Base-by-base conservation (phyloP, 2,329 filamentous ascomycete species). In the Clonostachys sp. region DNA sequence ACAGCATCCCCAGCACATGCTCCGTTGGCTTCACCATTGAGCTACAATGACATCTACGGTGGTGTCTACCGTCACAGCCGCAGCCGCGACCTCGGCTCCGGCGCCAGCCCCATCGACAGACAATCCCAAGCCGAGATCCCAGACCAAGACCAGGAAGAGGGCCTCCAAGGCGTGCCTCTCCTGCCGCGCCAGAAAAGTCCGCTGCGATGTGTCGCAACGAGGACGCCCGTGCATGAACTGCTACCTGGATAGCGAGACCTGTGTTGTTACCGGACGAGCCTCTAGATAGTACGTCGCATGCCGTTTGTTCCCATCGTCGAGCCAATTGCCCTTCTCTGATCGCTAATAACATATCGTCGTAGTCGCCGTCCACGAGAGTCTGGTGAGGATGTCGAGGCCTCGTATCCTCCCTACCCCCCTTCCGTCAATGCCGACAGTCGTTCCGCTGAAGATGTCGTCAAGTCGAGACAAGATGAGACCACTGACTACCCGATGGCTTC, bases 211-310 rank as follows among this genome's bases (percentile, higher is more conserved):
- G 14, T 73, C 68, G 39, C 73, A 73, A 51, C 64, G 69, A 48
- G 73, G 72, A 5, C 62, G 66, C 34, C 75, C 74, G 8, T 78
- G 71, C 59, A 77, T 75, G 63, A 77, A 77, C 48, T 78, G 73
- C 55, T 73, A 73, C 42, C 69, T 75, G 47, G 73, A 77, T 52
- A 72, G 69, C 49, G 72, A 76, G 53, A 64, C 62, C 0, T 68
- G 68, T 52, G 57, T 74, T 45, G 62, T 70, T 48, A 70, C 64
- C 9, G 64, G 63, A 40, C 61, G 67, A 50, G 68, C 65, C 17
- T 70, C 65, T 5, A 63, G 63, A 49, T 65, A 67, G 67, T 70
- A 52, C 60, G 67, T 59, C 24, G 10, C 12, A 10, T 39, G 36
- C 14, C 3, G 16, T 10, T 13, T 10, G 13, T 30, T 24, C 12